phyloP scores from a whole-genome alignment of 1,284 basidiomycete genomes.

The Ceratobasidium sp. region DNA sequence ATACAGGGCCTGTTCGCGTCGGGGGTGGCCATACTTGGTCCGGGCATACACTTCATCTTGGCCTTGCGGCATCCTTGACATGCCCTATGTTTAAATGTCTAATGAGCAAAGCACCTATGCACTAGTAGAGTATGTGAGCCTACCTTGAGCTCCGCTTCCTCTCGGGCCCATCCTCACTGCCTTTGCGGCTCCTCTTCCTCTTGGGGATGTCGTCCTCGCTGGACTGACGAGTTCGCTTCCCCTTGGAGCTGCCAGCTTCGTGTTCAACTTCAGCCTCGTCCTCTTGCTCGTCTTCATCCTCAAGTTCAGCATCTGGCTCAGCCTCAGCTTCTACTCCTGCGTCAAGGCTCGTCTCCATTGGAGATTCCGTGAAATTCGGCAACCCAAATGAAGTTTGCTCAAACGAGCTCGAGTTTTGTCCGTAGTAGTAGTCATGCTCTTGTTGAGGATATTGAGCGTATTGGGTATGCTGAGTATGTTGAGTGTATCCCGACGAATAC shows the following conservation, averaged over 20 bases:
- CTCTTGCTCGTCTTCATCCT: neutral
- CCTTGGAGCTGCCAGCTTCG: neutral
- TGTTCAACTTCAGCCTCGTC: slow-evolving; percentile 11
- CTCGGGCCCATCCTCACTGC: slow-evolving; percentile 26
- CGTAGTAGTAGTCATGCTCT: too few relatives aligned
- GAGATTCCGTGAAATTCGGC: neutral
- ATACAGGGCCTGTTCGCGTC: slow-evolving; percentile 20
- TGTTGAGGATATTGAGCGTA: neutral
- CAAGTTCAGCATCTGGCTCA: neutral
- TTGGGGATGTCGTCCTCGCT: slow-evolving; percentile 1
- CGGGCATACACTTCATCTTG: slow-evolving; percentile 38
- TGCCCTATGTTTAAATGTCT: slow-evolving; percentile 19
- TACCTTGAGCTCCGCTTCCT: slow-evolving; percentile 12
- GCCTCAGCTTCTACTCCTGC: neutral
- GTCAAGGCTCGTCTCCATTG: slow-evolving; percentile 1
- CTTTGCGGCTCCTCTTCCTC: slow-evolving; percentile 4
- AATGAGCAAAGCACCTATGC: neutral
- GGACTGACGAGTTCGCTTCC: slow-evolving; percentile 16
- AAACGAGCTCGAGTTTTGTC: neutral
- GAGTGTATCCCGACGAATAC: slow-evolving; percentile 1
- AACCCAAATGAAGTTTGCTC: neutral
- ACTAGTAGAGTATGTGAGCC: neutral
- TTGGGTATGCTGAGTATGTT: neutral
- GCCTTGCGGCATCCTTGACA: slow-evolving; percentile 21
- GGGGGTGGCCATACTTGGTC: slow-evolving; percentile 13